Percentiles rank a stretch among this genome's conserved stretches.
These are phyloP conservation scores for Diacronema lutheri DNA, from an alignment of 78 protist species.

Conservation along the genomic window DNA sequence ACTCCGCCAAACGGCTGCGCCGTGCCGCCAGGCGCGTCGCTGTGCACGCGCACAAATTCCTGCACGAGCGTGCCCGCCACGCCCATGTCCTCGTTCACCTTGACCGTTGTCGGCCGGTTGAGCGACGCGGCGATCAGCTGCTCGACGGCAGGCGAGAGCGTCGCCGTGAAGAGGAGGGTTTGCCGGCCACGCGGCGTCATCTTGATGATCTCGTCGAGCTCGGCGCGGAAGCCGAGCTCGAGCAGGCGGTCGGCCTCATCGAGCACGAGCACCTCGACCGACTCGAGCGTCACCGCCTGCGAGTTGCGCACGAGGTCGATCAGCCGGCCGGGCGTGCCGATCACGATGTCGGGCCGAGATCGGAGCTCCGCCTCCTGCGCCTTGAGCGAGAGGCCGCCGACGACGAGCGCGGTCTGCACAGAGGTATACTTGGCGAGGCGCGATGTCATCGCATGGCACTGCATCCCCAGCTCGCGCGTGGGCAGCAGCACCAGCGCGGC, in stretches of 20 bases:
- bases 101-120: slow-evolving; percentile 53
- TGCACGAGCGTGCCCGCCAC: slow-evolving; percentile 66
- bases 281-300: slow-evolving; percentile 50
- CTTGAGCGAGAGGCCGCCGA: slow-evolving; percentile 55
- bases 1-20: no score
- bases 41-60: slow-evolving; percentile 59
- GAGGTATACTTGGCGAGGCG: neutral
- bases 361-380: slow-evolving; percentile 60
- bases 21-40: no score
- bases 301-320: slow-evolving; percentile 12
- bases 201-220: neutral
- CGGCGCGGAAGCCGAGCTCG: neutral
- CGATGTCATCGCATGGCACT: neutral
- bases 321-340: slow-evolving; percentile 96
- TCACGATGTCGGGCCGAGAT: slow-evolving; percentile 81
- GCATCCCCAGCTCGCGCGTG: slow-evolving; percentile 38
- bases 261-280: slow-evolving; percentile 57
- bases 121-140: slow-evolving; percentile 43
- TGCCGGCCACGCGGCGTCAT: neutral
- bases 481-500: slow-evolving; percentile 83
- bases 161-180: slow-evolving; percentile 36
- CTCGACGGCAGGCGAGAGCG: slow-evolving; percentile 3
- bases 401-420: neutral
- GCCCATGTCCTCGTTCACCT: slow-evolving; percentile 56
- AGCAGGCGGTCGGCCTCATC: slow-evolving; percentile 47